These are phyloP conservation scores for Boletus smithii DNA, from an alignment of 1,284 basidiomycete genomes.

Conservation along the genomic window DNA sequence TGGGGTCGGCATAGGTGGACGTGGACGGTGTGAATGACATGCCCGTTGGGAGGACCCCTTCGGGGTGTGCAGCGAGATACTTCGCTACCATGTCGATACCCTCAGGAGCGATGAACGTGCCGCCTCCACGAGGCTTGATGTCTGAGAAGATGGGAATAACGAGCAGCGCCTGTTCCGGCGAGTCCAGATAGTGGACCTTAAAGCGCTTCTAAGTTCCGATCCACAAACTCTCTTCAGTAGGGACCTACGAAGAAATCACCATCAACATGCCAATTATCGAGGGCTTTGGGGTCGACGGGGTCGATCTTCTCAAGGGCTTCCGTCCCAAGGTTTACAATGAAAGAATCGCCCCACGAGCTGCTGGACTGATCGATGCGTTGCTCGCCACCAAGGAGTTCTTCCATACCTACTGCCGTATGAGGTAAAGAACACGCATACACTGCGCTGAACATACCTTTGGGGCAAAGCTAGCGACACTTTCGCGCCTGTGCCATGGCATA, in stretches of 20 bases:
- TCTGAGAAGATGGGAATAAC: slow-evolving; percentile 9
- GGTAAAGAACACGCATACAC: neutral
- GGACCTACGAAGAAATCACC: neutral
- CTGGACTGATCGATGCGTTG: neutral
- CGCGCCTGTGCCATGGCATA: slow-evolving; percentile 46
- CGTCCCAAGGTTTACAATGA: neutral
- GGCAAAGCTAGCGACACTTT: neutral
- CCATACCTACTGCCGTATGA: neutral
- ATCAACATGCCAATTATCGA: neutral
- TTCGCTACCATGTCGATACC: slow-evolving; percentile 1
- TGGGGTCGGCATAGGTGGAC: neutral
- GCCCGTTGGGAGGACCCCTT: neutral
- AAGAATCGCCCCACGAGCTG: neutral
- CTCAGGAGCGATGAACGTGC: slow-evolving; percentile 2
- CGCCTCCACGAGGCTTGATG: slow-evolving; percentile 5
- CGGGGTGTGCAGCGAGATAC: slow-evolving; percentile 1
- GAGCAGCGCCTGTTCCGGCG: neutral
- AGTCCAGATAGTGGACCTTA: neutral
- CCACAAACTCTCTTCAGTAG: neutral
- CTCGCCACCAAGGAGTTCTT: neutral
- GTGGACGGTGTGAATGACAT: neutral
- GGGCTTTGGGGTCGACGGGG: neutral
- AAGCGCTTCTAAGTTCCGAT: neutral
- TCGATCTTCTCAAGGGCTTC: neutral
- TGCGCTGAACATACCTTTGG: neutral